A percentile compares a stretch with the other conserved stretches of the same genome.
These are phyloP conservation scores for Calonectria pseudoreteaudii DNA, from an alignment of 2,329 filamentous ascomycete species.

Conservation along the genomic window DNA sequence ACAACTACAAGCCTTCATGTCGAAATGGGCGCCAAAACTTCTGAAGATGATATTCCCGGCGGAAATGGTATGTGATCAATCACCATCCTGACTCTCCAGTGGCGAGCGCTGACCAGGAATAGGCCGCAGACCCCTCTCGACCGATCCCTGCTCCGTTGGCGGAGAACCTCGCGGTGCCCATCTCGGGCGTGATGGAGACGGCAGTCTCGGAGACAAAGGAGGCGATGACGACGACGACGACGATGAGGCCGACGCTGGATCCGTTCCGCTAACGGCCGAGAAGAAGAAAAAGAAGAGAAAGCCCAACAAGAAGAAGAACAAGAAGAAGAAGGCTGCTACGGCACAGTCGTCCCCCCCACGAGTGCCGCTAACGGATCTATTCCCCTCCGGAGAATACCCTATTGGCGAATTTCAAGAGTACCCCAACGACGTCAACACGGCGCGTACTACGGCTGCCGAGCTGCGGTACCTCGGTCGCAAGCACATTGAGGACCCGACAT, in stretches of 20 bases:
- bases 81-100: background rate
- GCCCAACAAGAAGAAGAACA: slow-evolving; percentile 44
- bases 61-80: slow-evolving; percentile 45
- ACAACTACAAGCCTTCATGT: slow-evolving; percentile 38
- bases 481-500: slow-evolving; percentile 54
- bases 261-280: slow-evolving; percentile 37
- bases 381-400: slow-evolving; percentile 43
- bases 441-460: slow-evolving; percentile 42
- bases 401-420: slow-evolving; percentile 45
- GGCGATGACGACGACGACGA: slow-evolving; percentile 46
- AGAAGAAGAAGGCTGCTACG: slow-evolving; percentile 33
- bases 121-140: slow-evolving; percentile 36
- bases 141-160: slow-evolving; percentile 41
- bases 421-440: slow-evolving; percentile 30
- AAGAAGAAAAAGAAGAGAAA: slow-evolving; percentile 45
- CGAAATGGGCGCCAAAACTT: slow-evolving; percentile 55
- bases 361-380: slow-evolving; percentile 47
- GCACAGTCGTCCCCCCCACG: slow-evolving; percentile 49
- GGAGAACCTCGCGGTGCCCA: slow-evolving; percentile 57
- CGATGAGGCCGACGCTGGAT: slow-evolving; percentile 34
- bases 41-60: slow-evolving; percentile 49
- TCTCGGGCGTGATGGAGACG: slow-evolving; percentile 56
- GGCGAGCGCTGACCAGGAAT: slow-evolving; percentile 13
- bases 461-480: slow-evolving; percentile 34
- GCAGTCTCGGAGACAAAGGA: slow-evolving; percentile 49